phyloP scores from a whole-genome alignment of 73 alveolate genomes.

The Uronychia setigera region DNA sequence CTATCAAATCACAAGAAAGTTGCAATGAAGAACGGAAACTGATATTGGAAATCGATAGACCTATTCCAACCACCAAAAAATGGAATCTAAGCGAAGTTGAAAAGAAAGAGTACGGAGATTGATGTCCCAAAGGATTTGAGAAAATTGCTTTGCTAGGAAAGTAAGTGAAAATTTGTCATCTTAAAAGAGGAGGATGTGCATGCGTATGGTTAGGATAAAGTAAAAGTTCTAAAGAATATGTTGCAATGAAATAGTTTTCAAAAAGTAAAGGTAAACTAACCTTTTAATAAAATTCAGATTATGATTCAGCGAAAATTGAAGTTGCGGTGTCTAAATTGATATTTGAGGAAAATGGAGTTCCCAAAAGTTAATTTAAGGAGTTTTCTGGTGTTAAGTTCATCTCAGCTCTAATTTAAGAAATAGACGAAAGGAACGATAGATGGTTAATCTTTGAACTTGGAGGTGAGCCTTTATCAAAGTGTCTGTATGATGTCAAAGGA shows the following conservation, averaged over 20 bases:
- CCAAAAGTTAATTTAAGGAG: constrained; percentile 1
- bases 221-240: constrained; percentile 19
- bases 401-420: no score
- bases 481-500: constrained; percentile 68
- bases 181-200: constrained; percentile 85
- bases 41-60: no score
- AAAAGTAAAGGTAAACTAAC: no score
- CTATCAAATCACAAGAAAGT: no score
- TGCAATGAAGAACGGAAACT: no score
- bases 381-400: no score
- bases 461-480: constrained; percentile 62
- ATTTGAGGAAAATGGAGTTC: constrained; percentile 10
- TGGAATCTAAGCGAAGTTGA: constrained; percentile 6
- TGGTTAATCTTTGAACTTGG: constrained; percentile 77
- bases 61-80: no score
- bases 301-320: constrained; percentile 31
- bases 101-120: constrained; percentile 58
- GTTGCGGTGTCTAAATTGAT: neutral
- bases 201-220: constrained; percentile 70
- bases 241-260: constrained; percentile 65
- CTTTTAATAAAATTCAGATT: no score
- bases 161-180: no score
- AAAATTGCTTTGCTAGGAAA: constrained; percentile 67
- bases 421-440: constrained; percentile 66
- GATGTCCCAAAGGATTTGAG: constrained; percentile 66